Conservation (phyloP, 176 grass and related monocot species). For the Bothriochloa decipiens region DNA sequence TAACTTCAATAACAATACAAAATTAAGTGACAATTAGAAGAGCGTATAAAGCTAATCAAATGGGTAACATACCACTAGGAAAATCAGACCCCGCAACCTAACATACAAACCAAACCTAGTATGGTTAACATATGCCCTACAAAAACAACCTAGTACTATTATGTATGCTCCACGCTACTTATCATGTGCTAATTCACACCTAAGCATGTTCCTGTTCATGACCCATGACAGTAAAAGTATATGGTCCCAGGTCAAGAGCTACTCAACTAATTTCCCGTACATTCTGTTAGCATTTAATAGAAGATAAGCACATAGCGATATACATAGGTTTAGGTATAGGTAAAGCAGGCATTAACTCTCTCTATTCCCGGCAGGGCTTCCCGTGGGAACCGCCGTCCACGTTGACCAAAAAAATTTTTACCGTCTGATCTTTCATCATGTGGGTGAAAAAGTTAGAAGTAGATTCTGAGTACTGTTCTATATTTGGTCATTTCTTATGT, state of each 20-base stretch:
- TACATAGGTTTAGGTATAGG: slow-evolving; percentile 33
- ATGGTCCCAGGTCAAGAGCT: slow-evolving; percentile 30
- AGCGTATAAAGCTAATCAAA: slow-evolving; percentile 8
- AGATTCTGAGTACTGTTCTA: no score
- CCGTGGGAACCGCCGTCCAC: no score
- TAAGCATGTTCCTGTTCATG: neutral
- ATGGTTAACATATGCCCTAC: neutral
- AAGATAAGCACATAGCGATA: slow-evolving; percentile 30
- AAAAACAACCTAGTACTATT: slow-evolving; percentile 2
- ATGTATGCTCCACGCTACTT: slow-evolving; percentile 12
- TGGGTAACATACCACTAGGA: neutral
- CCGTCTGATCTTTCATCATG: no score
- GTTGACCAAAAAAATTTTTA: no score
- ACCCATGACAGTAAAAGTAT: slow-evolving; percentile 15
- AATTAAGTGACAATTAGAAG: slow-evolving; percentile 6
- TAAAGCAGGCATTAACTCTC: slow-evolving; percentile 29
- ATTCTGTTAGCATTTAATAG: slow-evolving; percentile 21
- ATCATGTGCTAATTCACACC: slow-evolving; percentile 20
- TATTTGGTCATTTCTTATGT: no score
- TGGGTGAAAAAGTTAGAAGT: no score
- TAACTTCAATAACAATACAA: no score
- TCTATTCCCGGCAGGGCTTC: no score
- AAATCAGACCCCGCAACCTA: slow-evolving; percentile 3
- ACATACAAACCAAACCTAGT: slow-evolving; percentile 11
- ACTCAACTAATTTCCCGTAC: slow-evolving; percentile 36